phyloP scores from a whole-genome alignment of 2,329 filamentous ascomycete species.

The Calonectria fujianensis region DNA sequence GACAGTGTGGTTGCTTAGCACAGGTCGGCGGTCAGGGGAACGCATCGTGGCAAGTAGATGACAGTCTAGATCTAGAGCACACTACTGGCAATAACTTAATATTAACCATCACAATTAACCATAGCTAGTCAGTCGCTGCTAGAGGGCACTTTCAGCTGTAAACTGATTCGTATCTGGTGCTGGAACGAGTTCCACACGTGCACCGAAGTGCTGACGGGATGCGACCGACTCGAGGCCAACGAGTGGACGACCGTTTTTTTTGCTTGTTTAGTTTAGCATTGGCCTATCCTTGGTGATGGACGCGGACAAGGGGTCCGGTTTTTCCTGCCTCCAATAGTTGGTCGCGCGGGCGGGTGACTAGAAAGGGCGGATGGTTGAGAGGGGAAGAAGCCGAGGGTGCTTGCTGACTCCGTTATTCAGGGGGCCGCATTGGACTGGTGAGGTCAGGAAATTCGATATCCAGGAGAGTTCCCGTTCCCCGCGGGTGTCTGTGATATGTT shows the following conservation, averaged over 20 bases:
- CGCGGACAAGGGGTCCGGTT: not conserved
- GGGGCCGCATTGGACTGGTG: not conserved
- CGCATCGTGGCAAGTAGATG: not conserved
- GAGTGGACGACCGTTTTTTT: not conserved
- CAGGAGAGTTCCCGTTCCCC: not conserved
- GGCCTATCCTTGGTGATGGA: not conserved
- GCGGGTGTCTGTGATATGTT: conserved; percentile 4
- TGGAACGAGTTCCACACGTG: not conserved
- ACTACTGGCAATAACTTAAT: not conserved
- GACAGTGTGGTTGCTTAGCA: not conserved
- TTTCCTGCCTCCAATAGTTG: not conserved
- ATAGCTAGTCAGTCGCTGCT: not conserved
- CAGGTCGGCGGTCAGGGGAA: not conserved
- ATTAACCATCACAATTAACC: conserved; percentile 5
- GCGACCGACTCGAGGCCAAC: conserved; percentile 7
- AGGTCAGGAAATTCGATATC: conserved; percentile 1
- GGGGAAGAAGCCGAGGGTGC: conserved; percentile 2
- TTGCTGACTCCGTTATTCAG: not conserved
- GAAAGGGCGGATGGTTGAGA: not conserved
- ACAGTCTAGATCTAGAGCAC: not conserved
- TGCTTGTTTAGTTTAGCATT: not conserved
- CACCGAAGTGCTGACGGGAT: not conserved
- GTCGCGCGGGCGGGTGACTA: not conserved
- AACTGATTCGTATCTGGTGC: not conserved
- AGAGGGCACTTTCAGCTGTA: not conserved